These are phyloP conservation scores for Lactarius evosmus DNA, from an alignment of 768 basidiomycete species.

Conservation along the genomic window DNA sequence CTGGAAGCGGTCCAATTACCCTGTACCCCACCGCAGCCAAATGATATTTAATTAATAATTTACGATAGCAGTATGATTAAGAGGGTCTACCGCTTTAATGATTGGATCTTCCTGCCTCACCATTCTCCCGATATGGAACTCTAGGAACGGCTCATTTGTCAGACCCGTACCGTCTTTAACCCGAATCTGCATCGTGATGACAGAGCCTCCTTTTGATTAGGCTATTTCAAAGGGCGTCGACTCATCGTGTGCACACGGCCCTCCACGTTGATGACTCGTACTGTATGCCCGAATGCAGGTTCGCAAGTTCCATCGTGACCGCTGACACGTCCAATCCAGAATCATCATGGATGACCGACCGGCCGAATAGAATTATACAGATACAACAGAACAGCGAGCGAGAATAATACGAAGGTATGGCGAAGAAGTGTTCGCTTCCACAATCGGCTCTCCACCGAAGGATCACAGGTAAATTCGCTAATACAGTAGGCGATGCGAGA, in stretches of 20 bases:
- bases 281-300: no score
- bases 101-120: not conserved
- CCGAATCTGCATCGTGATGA: slow-evolving; percentile 14
- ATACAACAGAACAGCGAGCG: not conserved
- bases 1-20: not conserved
- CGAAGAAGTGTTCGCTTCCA: slow-evolving; percentile 5
- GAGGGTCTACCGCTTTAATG: no score
- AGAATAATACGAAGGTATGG: not conserved
- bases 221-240: not conserved
- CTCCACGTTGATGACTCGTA: not conserved
- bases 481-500: not conserved
- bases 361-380: slow-evolving; percentile 7
- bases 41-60: no score
- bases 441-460: slow-evolving; percentile 20
- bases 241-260: not conserved
- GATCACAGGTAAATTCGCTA: slow-evolving; percentile 5
- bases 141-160: not conserved
- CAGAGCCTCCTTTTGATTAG: not conserved
- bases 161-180: not conserved
- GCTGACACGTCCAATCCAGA: not conserved
- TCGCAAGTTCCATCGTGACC: not conserved
- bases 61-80: no score
- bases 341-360: not conserved
- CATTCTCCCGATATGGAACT: not conserved
- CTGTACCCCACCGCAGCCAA: not conserved